phyloP scores from a whole-genome alignment of 2,329 filamentous ascomycete genomes.

The Meredithiella fracta region DNA sequence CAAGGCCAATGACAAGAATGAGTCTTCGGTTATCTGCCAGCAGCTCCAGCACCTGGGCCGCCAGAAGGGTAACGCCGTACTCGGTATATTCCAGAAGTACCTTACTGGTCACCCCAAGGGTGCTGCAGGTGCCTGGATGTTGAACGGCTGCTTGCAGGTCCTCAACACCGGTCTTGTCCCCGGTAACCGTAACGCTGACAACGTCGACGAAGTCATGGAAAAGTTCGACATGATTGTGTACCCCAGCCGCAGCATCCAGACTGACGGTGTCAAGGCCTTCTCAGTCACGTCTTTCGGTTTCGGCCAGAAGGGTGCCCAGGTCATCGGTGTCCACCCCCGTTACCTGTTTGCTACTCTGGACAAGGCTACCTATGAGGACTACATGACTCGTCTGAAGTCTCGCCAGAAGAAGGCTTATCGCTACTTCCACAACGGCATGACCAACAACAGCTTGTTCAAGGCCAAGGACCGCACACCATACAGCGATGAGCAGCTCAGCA shows the following conservation, averaged over 20 bases:
- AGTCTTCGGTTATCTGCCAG: slow-evolving; percentile 91
- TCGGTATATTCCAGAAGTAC: slow-evolving; percentile 99
- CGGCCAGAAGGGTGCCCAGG: slow-evolving; percentile 96
- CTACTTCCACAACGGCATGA: slow-evolving; percentile 94
- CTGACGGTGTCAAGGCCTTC: slow-evolving; percentile 95
- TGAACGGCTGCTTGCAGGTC: slow-evolving; percentile 94
- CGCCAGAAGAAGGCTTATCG: slow-evolving; percentile 98
- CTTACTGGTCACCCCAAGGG: slow-evolving; percentile 98
- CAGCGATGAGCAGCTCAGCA: slow-evolving; percentile 67
- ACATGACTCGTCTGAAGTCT: slow-evolving; percentile 75
- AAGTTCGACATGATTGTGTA: slow-evolving; percentile 97
- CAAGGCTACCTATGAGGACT: slow-evolving; percentile 61
- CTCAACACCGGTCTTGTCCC: slow-evolving; percentile 88
- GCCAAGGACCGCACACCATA: slow-evolving; percentile 89
- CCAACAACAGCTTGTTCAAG: slow-evolving; percentile 96
- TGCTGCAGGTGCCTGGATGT: slow-evolving; percentile 98
- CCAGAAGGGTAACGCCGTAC: slow-evolving; percentile 85
- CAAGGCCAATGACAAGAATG: slow-evolving; percentile 98
- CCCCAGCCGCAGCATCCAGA: slow-evolving; percentile 87
- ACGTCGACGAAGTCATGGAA: slow-evolving; percentile 91
- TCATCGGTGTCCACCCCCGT: slow-evolving; percentile 89
- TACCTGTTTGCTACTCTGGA: slow-evolving; percentile 94
- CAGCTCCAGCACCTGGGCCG: slow-evolving; percentile 90
- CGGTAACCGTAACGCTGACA: slow-evolving; percentile 95
- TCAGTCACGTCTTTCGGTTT: slow-evolving; percentile 98